A percentile compares a stretch with the other conserved stretches of the same genome.
Evolutionary conservation across 2,329 filamentous ascomycete species (phyloP).

Genomic region (Onygenales sp.): DNA sequence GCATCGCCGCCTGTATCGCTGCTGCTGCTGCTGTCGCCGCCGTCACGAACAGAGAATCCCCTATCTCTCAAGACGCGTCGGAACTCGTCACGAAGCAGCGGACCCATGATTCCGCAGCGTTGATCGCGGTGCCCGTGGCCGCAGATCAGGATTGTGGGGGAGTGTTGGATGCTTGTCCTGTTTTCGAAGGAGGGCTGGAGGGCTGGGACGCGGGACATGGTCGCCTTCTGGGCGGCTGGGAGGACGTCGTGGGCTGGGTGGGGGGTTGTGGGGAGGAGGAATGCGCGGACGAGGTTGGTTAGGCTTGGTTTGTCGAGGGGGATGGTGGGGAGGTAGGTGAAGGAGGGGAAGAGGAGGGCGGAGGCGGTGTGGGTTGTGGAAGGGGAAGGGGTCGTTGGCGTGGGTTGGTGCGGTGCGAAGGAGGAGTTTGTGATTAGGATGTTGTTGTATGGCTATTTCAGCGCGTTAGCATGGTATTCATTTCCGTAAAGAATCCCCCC

Average conservation of each 20-base stretch:
- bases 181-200: conserved; percentile 43
- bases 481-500: neutral
- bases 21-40: conserved; percentile 5
- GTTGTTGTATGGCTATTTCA: conserved; percentile 67
- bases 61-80: conserved; percentile 29
- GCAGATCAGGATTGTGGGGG: conserved; percentile 63
- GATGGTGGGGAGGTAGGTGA: conserved; percentile 67
- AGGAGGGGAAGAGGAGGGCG: conserved; percentile 70
- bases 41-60: conserved; percentile 18
- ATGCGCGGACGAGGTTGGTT: conserved; percentile 36
- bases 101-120: conserved; percentile 73
- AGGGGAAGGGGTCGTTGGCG: conserved; percentile 15
- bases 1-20: conserved; percentile 7
- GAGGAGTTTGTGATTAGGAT: conserved; percentile 68
- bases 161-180: conserved; percentile 53
- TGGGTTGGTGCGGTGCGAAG: conserved; percentile 44
- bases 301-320: conserved; percentile 50
- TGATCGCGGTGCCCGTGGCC: conserved; percentile 74
- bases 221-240: conserved; percentile 17
- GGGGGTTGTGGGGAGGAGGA: conserved; percentile 27
- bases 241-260: conserved; percentile 25
- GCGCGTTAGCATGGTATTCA: conserved; percentile 6
- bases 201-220: conserved; percentile 40
- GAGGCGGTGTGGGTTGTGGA: conserved; percentile 33
- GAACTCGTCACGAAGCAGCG: conserved; percentile 63